phyloP scores from a whole-genome alignment of 768 basidiomycete genomes.

The Pleurotus djamor region DNA sequence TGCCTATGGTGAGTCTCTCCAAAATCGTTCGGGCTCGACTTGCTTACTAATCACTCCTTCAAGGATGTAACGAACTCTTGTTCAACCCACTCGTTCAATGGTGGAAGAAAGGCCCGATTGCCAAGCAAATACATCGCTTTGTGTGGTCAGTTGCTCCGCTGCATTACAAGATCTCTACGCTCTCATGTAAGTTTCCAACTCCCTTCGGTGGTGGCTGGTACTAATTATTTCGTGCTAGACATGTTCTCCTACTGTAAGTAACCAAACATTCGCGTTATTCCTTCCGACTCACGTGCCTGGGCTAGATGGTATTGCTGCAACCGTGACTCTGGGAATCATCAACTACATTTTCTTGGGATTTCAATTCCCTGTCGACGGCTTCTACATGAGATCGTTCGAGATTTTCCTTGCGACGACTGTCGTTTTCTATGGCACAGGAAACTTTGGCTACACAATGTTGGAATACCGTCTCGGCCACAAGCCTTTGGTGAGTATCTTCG shows the following conservation, averaged over 20 bases:
- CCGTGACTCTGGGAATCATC: slow-evolving; percentile 63
- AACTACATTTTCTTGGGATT: slow-evolving; percentile 79
- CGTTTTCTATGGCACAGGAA: slow-evolving; percentile 78
- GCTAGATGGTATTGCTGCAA: slow-evolving; percentile 60
- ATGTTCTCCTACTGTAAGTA: slow-evolving; percentile 55
- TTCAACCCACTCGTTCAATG: slow-evolving; percentile 82
- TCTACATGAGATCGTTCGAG: slow-evolving; percentile 78
- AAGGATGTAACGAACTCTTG: slow-evolving; percentile 59
- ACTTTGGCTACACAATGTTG: slow-evolving; percentile 65
- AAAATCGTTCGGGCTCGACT: slow-evolving; percentile 51
- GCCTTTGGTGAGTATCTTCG: slow-evolving; percentile 33
- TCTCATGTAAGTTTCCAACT: no score
- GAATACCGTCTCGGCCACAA: slow-evolving; percentile 71
- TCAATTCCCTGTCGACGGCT: slow-evolving; percentile 69
- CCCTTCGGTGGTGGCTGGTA: no score
- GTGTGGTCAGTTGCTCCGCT: slow-evolving; percentile 74
- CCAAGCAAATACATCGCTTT: slow-evolving; percentile 69
- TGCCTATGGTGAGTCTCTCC: slow-evolving; percentile 51
- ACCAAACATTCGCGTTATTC: no score
- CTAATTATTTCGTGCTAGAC: no score
- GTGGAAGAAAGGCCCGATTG: slow-evolving; percentile 78
- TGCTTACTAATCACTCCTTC: slow-evolving; percentile 41
- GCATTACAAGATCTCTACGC: slow-evolving; percentile 82
- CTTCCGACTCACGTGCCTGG: neutral
- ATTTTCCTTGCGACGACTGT: slow-evolving; percentile 76